Base-by-base conservation (phyloP, 352 stramenopile genomes). In the Globisporangium radiosum region DNA sequence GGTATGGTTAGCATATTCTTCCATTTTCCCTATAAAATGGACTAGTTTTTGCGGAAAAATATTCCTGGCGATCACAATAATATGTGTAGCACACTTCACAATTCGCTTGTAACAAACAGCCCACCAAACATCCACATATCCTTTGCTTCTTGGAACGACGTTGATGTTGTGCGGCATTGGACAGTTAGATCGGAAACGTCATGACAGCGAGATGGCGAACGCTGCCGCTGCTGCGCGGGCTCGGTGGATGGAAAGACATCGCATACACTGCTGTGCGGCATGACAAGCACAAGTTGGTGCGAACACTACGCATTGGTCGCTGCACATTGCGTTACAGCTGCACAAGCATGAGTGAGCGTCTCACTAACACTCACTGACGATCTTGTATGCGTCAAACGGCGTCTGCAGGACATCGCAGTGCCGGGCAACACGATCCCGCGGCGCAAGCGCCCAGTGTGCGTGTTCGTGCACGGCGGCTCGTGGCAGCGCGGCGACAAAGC, bases 401-500 rank as follows among this genome's bases (percentile, higher is more conserved):
- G 7, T 1, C 0, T 25, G 5, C 55, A 85, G 71, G 80, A 94
- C 56, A 83, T 94, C 42, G 69, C 82, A 3, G 75, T 87, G 3
- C 82, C 85, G 33, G 69, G 54, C 3, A 56, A 55, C 33, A 62
- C 63, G 11, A 62, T 61, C 11, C 65, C 65, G 4, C 47, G 64
- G 17, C 50, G 61, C 10, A 78, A 75, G 47, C 65, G 86, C 6
- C 78, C 81, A 3, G 85, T 83, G 0, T 90, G 80, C 53, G 72
- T 95, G 51, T 95, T 93, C 56, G 71, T 95, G 4, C 85, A 95
- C 54, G 85, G 85, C 36, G 85, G 85, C 19, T 87, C 85, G 11
- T 95, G 85, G 85, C 83, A 93, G 61, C 80, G 83, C 5, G 85
- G 85, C 10, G 83, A 92, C 68, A 95, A 95, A 57, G 72, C 58